Evolutionary conservation across 192 early-diverging fungal species (phyloP).

Genomic region (Umbelopsis ramanniana): DNA sequence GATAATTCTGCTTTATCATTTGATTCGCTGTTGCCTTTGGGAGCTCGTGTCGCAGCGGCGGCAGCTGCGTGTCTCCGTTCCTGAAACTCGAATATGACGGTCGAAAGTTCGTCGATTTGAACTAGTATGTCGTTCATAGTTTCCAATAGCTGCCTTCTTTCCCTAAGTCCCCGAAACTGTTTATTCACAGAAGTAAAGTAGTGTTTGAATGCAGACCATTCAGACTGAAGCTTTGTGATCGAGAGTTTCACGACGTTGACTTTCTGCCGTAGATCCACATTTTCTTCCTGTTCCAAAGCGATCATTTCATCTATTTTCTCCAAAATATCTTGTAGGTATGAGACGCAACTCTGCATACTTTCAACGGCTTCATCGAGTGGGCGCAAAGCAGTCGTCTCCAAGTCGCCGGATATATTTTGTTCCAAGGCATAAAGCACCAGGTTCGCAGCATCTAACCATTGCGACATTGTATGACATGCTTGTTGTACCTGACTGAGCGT

Average conservation of each 20-base stretch:
- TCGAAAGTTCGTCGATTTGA: constrained; percentile 48
- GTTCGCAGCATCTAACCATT: constrained; percentile 59
- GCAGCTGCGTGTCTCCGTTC: constrained; percentile 39
- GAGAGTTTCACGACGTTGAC: constrained; percentile 35
- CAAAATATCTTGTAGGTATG: constrained; percentile 47
- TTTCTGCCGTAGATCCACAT: constrained; percentile 2
- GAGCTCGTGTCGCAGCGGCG: neutral
- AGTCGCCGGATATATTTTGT: constrained; percentile 51
- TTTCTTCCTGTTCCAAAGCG: constrained; percentile 25
- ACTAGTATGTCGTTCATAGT: constrained; percentile 47
- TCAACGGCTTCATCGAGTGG: constrained; percentile 49
- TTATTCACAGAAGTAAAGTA: constrained; percentile 59
- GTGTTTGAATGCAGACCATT: constrained; percentile 60
- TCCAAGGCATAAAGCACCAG: constrained; percentile 57
- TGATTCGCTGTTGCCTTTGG: neutral
- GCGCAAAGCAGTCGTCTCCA: constrained; percentile 39
- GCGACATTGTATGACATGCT: constrained; percentile 27
- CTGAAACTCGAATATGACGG: constrained; percentile 50
- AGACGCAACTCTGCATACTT: constrained; percentile 49
- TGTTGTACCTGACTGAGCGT: neutral
- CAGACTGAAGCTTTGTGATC: constrained; percentile 50
- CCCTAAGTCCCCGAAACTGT: constrained; percentile 43
- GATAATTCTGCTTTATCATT: neutral
- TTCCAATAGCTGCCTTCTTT: constrained; percentile 36
- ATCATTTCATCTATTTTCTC: constrained; percentile 35